Evolutionary conservation across 768 basidiomycete species (phyloP), one percentile per base, ranked within the genome.

Genomic region (Lentinula detonsa): DNA sequence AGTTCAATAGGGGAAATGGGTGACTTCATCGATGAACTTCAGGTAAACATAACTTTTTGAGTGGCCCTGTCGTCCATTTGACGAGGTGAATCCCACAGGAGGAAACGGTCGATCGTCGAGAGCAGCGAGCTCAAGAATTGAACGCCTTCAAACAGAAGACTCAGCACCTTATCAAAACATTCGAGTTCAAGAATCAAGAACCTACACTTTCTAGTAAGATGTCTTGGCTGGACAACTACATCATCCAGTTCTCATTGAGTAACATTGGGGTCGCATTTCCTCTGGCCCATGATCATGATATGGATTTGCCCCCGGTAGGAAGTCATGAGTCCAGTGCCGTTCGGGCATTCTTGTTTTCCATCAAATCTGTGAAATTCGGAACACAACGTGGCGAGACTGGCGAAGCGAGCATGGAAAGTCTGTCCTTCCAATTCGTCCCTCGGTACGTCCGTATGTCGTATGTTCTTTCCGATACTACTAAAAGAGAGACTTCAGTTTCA

Each of bases 261-360:
- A 85, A 88, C 65, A 79, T 98, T 39, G 95, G 95, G n/a, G 83
- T 94, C 3, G 95, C 93, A 5, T 92, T 98, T 66, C 96, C 96
- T 0, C 77, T 98, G 31, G 82, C 81, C 0, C 78, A 86, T 57
- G 81, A 85, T 58, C 78, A 81, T 63, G 80, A 83, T 31, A 74
- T 90, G 7, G 82, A 81, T 58, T 66, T 85, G 37, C 79, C 81
- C 33, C 76, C 68, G 13, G 70, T 73, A 54, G 76, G 74, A 57
- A 69, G 69, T 60, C 72, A 71, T 43, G 78, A 81, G 57, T 73
- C 70, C 16, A 64, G 72, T 8, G 74, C 83, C 35, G 81, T 91
- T 35, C 85, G 86, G 7, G 95, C 95, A 0, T 91, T 98, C 73
- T 73, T 98, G 23, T 88, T 95, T 68, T 90, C 93, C 2, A 84